A percentile compares a stretch with the other conserved stretches of the same genome.
phyloP scores from a whole-genome alignment of 2,329 filamentous ascomycete genomes.

The Hypocreales sp. region DNA sequence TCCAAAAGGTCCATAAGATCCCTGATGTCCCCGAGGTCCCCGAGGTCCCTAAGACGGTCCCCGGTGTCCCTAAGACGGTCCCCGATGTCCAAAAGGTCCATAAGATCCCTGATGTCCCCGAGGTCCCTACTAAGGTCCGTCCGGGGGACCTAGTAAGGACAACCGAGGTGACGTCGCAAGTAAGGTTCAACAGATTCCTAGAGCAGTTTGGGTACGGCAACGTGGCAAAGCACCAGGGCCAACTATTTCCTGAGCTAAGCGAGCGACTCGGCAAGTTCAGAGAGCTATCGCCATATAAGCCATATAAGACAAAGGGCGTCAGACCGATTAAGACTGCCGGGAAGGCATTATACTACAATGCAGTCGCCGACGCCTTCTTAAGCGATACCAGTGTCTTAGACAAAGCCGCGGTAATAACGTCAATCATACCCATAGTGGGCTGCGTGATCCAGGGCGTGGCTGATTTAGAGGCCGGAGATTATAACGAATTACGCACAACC shows the following conservation, averaged over 20 bases:
- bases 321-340: neutral
- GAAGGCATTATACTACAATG: neutral
- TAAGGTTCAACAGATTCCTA: neutral
- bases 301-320: neutral
- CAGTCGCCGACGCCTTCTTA: neutral
- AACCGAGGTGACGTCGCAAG: neutral
- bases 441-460: neutral
- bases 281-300: slow-evolving; percentile 4
- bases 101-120: too few relatives aligned
- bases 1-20: too few relatives aligned
- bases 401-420: neutral
- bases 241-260: neutral
- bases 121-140: too few relatives aligned
- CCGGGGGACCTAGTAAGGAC: neutral
- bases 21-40: too few relatives aligned
- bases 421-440: neutral
- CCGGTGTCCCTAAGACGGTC: too few relatives aligned
- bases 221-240: neutral
- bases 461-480: neutral
- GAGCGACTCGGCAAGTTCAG: slow-evolving; percentile 16
- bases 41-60: too few relatives aligned
- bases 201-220: neutral
- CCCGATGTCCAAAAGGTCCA: too few relatives aligned
- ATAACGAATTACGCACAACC: neutral
- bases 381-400: neutral